A percentile compares a stretch with the other conserved stretches of the same genome.
These are phyloP conservation scores for Nicotiana paniculata DNA, from an alignment of 257 asterid species.

Conservation along the genomic window DNA sequence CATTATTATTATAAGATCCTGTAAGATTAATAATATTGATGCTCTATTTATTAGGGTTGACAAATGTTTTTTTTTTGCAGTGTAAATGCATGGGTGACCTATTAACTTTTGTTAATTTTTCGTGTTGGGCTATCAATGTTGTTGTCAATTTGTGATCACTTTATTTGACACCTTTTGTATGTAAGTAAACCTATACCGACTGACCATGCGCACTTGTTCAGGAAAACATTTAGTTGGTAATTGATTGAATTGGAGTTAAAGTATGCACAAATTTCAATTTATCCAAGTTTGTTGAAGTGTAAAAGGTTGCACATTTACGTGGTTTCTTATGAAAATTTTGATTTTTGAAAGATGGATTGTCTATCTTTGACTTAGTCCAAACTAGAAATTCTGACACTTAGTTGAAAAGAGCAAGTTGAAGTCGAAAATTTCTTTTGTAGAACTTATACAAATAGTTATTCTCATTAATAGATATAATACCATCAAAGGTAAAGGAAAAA, in stretches of 20 bases:
- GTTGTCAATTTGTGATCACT: neutral
- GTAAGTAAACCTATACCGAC: neutral
- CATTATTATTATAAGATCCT: too few relatives aligned
- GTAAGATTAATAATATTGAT: too few relatives aligned
- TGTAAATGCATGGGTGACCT: neutral
- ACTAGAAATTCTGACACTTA: neutral
- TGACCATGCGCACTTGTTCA: neutral
- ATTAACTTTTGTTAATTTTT: neutral
- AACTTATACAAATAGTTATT: neutral
- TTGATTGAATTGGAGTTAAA: neutral
- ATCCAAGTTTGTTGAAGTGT: neutral
- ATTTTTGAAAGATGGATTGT: neutral
- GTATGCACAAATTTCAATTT: neutral
- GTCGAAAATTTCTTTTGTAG: neutral
- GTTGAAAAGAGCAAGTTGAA: neutral
- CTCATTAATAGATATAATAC: neutral
- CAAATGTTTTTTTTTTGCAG: neutral
- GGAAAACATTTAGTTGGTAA: neutral
- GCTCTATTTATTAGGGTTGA: neutral
- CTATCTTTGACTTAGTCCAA: neutral
- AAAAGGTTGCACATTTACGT: neutral
- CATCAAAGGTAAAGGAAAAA: neutral
- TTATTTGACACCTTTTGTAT: neutral
- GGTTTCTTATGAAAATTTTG: neutral
- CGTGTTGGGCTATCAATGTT: neutral